Percentiles rank a stretch among this genome's conserved stretches.
phyloP scores from a whole-genome alignment of 1,139 yeast species.

The Pichia sp. region DNA sequence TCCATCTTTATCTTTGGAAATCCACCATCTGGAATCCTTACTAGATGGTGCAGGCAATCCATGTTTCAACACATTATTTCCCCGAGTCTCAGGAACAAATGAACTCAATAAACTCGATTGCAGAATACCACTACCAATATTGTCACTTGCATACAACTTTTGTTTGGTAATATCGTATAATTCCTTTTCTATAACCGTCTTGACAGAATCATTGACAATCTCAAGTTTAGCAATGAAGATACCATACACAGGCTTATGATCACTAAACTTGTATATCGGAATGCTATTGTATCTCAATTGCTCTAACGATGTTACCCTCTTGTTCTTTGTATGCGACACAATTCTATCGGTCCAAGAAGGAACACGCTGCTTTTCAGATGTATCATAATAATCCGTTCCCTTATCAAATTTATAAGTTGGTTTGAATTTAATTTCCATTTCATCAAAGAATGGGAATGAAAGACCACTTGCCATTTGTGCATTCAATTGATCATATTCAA shows the following conservation, averaged over 20 bases:
- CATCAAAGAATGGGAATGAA: conserved; percentile 79
- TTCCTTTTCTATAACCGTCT: conserved; percentile 54
- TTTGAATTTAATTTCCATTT: conserved; percentile 71
- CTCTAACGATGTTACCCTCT: conserved; percentile 44
- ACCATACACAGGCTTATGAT: conserved; percentile 92
- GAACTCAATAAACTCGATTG: conserved; percentile 11
- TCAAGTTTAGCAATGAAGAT: conserved; percentile 65
- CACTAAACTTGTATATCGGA: conserved; percentile 69
- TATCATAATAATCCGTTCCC: conserved; percentile 77
- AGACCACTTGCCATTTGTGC: conserved; percentile 81
- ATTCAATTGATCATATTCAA: conserved; percentile 78
- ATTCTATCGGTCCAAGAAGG: conserved; percentile 98
- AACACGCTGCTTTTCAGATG: conserved; percentile 86
- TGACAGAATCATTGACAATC: conserved; percentile 64
- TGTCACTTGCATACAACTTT: conserved; percentile 26
- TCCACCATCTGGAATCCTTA: conserved; percentile 88
- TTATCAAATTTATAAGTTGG: conserved; percentile 96
- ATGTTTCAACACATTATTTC: conserved; percentile 35
- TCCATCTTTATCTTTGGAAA: conserved; percentile 37
- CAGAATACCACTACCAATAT: conserved; percentile 4
- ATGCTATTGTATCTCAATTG: conserved; percentile 68
- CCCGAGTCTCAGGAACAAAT: conserved; percentile 22
- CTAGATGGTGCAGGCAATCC: conserved; percentile 87
- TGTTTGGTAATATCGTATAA: conserved; percentile 53
- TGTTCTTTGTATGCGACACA: conserved; percentile 44